Conservation (phyloP, 805 yeast species). For the Kluyveromyces aestuarii region DNA sequence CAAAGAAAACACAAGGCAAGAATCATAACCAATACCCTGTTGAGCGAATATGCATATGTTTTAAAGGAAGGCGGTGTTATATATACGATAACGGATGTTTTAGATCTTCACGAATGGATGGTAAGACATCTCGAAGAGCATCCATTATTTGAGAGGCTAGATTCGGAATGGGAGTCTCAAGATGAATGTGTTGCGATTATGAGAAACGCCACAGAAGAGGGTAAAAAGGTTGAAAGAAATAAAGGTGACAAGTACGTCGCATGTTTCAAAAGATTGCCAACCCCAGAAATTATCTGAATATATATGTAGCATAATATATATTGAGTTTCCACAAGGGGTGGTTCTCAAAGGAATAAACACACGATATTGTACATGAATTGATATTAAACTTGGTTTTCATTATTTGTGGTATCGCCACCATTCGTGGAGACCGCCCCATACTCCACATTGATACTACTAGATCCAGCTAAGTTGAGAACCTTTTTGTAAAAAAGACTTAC, state of each 20-base stretch:
- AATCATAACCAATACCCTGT: conserved; percentile 80
- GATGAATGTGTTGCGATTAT: conserved; percentile 82
- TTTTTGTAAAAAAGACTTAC: conserved; percentile 26
- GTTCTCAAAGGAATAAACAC: not conserved
- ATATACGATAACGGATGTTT: conserved; percentile 93
- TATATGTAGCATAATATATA: not conserved
- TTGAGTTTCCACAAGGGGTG: not conserved
- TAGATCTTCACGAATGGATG: conserved; percentile 95
- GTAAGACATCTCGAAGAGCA: conserved; percentile 82
- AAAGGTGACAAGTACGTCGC: conserved; percentile 83
- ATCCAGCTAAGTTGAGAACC: conserved; percentile 9
- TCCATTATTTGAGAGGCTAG: conserved; percentile 79
- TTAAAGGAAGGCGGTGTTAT: conserved; percentile 78
- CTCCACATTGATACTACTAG: conserved; percentile 4
- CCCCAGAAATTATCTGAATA: conserved; percentile 32
- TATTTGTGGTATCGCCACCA: not conserved
- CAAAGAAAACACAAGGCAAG: conserved; percentile 96
- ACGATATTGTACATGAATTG: not conserved
- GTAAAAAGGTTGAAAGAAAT: conserved; percentile 90
- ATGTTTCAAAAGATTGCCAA: conserved; percentile 68
- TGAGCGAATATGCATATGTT: conserved; percentile 88
- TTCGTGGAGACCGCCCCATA: conserved; percentile 12
- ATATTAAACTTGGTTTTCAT: not conserved
- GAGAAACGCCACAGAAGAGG: conserved; percentile 95
- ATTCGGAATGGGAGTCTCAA: conserved; percentile 64